Percentiles rank a stretch among this genome's conserved stretches.
Conservation (phyloP, 495 filamentous ascomycete genomes). For the Penicillium paxilli region DNA sequence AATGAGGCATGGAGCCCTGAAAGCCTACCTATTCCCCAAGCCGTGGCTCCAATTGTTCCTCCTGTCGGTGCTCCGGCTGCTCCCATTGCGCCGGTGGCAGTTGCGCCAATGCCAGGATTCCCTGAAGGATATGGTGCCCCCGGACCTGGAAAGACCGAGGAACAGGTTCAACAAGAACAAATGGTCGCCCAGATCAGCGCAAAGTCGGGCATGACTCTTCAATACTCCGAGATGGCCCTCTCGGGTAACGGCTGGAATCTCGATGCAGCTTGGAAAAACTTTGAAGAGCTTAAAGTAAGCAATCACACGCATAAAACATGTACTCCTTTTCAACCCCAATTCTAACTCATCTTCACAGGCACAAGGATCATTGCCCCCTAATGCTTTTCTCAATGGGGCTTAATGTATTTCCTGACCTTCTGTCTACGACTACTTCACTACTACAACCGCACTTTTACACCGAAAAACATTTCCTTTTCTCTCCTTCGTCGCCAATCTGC, state of each 20-base stretch:
- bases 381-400: conserved; percentile 36
- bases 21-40: conserved; percentile 30
- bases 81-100: conserved; percentile 3
- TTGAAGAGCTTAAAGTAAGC: conserved; percentile 56
- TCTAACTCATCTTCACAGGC: conserved; percentile 22
- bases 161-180: conserved; percentile 57
- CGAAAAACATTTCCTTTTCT: neutral
- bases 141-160: conserved; percentile 37
- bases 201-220: conserved; percentile 68
- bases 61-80: conserved; percentile 6
- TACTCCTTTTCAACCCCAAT: neutral
- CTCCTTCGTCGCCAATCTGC: neutral
- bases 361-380: conserved; percentile 39
- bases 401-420: conserved; percentile 4
- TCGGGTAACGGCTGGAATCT: conserved; percentile 72
- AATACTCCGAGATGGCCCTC: conserved; percentile 72
- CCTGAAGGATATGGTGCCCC: conserved; percentile 45
- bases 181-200: conserved; percentile 65
- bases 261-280: conserved; percentile 64
- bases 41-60: conserved; percentile 11
- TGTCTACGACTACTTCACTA: too few species aligned
- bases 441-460: too few species aligned
- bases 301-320: too few species aligned
- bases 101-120: conserved; percentile 20
- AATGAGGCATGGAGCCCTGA: conserved; percentile 57